Base-by-base conservation (phyloP, 1,139 yeast species). In the Suhomyces yuchorum region DNA sequence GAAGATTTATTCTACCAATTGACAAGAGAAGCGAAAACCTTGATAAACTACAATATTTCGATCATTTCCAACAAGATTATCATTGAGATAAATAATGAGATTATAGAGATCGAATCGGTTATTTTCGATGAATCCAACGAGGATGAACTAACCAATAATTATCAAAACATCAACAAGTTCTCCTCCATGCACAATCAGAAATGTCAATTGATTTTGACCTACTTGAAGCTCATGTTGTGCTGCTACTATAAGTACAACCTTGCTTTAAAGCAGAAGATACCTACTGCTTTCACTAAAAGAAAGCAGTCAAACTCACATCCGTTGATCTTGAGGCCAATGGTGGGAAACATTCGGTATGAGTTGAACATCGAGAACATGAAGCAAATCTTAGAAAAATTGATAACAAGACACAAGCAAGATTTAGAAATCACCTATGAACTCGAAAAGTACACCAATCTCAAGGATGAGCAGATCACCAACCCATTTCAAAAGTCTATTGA, bases 1-100 rank as follows among this genome's bases (percentile, higher is more conserved):
- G 95, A 89, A 58, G 98, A 92, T 61, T 71, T 87, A 42, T 82
- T 81, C 56, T 80, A 81, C 61, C 90, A 85, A 56, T 68, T 92
- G 51, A 77, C 85, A 28, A 79, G 85, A 52, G 98, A 92, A 65
- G 91, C 96, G 0, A 78, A 85, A 41, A 64, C 77, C 8, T 70
- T 92, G 51, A 76, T 87, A n/a, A 81, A 91, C 34, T 83, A 85
- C 57, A 85, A 87, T 49, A 95, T 89, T 2, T 75, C 78, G 20
- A 80, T 89, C 8, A 82, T 81, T 36, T 81, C 83, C 47, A 85
- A 82, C 56, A 80, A 85, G 47, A 84, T 83, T 54, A 68, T 75
- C 0, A 75, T 89, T 37, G 91, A 86, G 51, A 68, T 86, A 18
- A 79, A 81, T 40, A 82, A 87, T 52, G 87, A 85, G 54, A 74